A percentile compares a stretch with the other conserved stretches of the same genome.
Conservation (phyloP, 129 eudicot species). For the Flaveria sonorensis region DNA sequence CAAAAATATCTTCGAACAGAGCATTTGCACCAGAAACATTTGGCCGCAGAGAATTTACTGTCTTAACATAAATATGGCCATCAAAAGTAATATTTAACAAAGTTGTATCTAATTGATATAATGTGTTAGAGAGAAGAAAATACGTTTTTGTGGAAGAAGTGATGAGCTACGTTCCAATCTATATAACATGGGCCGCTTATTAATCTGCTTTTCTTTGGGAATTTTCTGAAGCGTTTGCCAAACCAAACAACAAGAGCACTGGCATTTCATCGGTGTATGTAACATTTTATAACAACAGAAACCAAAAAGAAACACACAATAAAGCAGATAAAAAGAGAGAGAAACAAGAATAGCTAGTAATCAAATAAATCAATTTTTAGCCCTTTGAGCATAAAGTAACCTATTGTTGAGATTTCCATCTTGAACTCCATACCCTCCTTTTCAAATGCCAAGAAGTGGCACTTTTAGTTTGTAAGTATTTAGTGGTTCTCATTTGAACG, state of each 20-base stretch:
- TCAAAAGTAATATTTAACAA: neutral
- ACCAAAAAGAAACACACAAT: too few relatives aligned
- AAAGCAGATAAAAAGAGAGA: too few relatives aligned
- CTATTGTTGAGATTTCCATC: too few relatives aligned
- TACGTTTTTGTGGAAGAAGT: slow-evolving; percentile 65
- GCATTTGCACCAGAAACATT: slow-evolving; percentile 53
- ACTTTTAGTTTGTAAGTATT: neutral
- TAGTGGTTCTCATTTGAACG: neutral
- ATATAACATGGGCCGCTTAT: slow-evolving; percentile 63
- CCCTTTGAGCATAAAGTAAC: too few relatives aligned
- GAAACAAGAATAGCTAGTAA: too few relatives aligned
- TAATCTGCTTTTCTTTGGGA: slow-evolving; percentile 44
- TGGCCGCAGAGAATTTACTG: slow-evolving; percentile 59
- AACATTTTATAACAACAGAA: too few relatives aligned
- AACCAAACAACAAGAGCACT: slow-evolving; percentile 61
- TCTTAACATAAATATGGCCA: slow-evolving; percentile 47
- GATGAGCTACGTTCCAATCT: slow-evolving; percentile 44
- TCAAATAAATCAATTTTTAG: too few relatives aligned
- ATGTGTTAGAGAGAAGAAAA: slow-evolving; percentile 50
- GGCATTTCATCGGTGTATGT: slow-evolving; percentile 38
- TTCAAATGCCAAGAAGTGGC: neutral
- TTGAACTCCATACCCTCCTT: too few relatives aligned
- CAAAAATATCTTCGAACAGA: slow-evolving; percentile 65
- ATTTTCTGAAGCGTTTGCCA: slow-evolving; percentile 49
- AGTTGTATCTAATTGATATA: slow-evolving; percentile 6